Evolutionary conservation across 768 basidiomycete genomes (phyloP), one percentile per base, ranked within the genome.

Genomic region (Phlebiopsis flavidoalba): DNA sequence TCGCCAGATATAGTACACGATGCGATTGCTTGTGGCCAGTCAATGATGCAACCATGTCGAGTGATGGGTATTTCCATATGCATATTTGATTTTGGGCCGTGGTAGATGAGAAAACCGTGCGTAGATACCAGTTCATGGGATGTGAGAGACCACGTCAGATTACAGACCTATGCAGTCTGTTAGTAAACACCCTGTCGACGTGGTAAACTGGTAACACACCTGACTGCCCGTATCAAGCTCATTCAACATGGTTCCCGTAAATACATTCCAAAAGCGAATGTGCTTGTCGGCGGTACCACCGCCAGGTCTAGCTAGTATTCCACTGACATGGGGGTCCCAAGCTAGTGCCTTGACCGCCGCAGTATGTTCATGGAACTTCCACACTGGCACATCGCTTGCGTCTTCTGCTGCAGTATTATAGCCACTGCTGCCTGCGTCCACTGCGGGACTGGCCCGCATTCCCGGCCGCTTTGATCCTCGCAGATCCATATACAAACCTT

Each of bases 251-350:
- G 81, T 83, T 33, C 96, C 97, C 57, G 86, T 93, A 37, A 83
- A 77, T 7, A 90, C 91, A 71, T 99, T 98, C 96, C 97, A 99
- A 70, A 97, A 98, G 60, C 95, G 80, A 49, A 99, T 95, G 70
- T 95, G 96, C 74, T 95, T 96, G 72, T 98, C 97, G 66, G 97
- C 95, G n/a, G 96, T 99, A 8, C 96, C 97, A 8, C 96, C 97
- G 10, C 96, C 96, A 5, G 97, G 97, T 7, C 91, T 94, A 0
- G 96, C 97, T 36, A 98, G 76, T 1, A 98, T 82, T 1, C 95
- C 94, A 11, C 88, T 79, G 49, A 96, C 81, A 74, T 99, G 97
- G 6, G 96, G 95, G 72, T 94, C 95, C 96, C 97, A 99, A 6
- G 96, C 95, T 31, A 99, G 87, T 5, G 96, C 96, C 69, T 98